A percentile compares a stretch with the other conserved stretches of the same genome.
These are phyloP conservation scores for Pterocarpus santalinus DNA, from an alignment of 306 rosid species.

Conservation along the genomic window DNA sequence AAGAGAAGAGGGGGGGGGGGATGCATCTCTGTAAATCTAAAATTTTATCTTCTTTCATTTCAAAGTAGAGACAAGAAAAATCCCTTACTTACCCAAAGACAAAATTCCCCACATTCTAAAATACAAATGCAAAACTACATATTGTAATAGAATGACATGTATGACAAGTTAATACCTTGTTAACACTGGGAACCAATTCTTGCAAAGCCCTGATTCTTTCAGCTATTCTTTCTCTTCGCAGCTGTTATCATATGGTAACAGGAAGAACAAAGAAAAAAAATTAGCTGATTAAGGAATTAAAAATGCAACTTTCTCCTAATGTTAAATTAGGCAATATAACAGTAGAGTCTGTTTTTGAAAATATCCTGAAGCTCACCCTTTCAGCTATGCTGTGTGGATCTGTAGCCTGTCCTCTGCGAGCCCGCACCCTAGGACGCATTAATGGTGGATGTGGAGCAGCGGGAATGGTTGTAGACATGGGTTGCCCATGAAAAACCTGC, in stretches of 20 bases:
- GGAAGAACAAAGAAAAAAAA: conserved; percentile 7
- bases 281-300: conserved; percentile 8
- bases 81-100: conserved; percentile 9
- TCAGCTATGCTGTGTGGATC: conserved; percentile 99
- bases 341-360: conserved; percentile 31
- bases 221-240: conserved; percentile 98
- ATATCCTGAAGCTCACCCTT: conserved; percentile 66
- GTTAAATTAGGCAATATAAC: conserved; percentile 28
- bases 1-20: not conserved
- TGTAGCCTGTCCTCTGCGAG: conserved; percentile 99
- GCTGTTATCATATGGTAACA: conserved; percentile 58
- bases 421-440: conserved; percentile 97
- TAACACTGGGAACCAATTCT: conserved; percentile 95
- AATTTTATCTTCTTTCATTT: not conserved
- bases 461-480: conserved; percentile 67
- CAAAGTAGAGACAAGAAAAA: conserved; percentile 16
- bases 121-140: conserved; percentile 37
- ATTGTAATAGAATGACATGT: conserved; percentile 17
- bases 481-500: conserved; percentile 89
- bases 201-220: conserved; percentile 98
- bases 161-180: conserved; percentile 68
- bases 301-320: conserved; percentile 12
- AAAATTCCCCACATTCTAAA: conserved; percentile 11
- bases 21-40: not conserved
- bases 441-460: conserved; percentile 85